Evolutionary conservation across 1,139 yeast genomes (phyloP), one percentile per base, ranked within the genome.

Genomic region (Spencermartinsiella ligniputridi): DNA sequence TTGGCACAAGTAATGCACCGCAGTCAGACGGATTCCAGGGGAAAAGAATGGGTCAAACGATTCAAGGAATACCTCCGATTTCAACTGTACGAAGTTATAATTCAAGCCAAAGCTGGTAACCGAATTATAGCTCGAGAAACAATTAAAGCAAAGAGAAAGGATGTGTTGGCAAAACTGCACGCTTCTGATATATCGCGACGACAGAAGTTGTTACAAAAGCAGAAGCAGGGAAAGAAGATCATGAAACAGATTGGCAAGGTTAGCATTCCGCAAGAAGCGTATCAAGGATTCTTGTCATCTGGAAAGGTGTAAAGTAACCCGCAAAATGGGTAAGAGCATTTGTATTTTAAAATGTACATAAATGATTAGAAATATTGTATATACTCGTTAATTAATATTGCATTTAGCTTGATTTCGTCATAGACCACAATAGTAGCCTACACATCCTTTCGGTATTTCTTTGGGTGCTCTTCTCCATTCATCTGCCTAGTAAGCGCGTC

Each of bases 141-240:
- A 0, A 86, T 92, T 52, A 87, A 87, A 61, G 97, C 97, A 2
- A 79, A 86, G 59, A 72, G 97, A 52, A 92, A 92, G 65, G 98
- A 92, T 64, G 98, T 92, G 16, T 72, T 94, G 44, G 95, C 94
- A 41, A 83, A 79, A 57, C 70, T 92, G 52, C 97, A 92, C 65
- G 98, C 98, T 0, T 85, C 96, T 15, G 98, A 92, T 70, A 78
- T 90, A 29, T 79, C 95, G 0, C 75, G 98, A 66, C 75, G 96
- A 53, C 89, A 89, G 71, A 92, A 92, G 66, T 74, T 92, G 54
- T 70, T 92, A 47, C 88, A 77, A 48, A 83, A 87, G 57, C 98
- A 92, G 60, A 92, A 90, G 64, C 96, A 87, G 60, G 98, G 98
- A 37, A 92, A 92, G 68, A 87, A 84, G 66, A 78, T 76, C 49